A percentile compares a stretch with the other conserved stretches of the same genome.
Conservation (phyloP, 2,329 filamentous ascomycete genomes). For the Trichophyton rubrum region DNA sequence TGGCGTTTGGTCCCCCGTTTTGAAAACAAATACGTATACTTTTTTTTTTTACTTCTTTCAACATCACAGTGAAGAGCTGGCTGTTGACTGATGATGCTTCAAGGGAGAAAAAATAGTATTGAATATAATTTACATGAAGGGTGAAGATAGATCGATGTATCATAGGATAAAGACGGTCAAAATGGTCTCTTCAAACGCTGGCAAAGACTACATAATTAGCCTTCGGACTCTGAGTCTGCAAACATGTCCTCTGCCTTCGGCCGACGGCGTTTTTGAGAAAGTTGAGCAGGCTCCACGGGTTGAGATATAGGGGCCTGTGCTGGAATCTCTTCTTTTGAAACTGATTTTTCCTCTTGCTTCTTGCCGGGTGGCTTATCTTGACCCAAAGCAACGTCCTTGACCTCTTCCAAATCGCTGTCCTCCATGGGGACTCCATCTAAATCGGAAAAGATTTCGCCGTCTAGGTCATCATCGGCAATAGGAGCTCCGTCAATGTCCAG, state of each 20-base stretch:
- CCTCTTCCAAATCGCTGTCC: conserved; percentile 38
- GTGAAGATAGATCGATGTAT: background rate
- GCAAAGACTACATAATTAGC: background rate
- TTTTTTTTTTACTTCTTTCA: too few species aligned
- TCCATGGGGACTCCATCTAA: conserved; percentile 37
- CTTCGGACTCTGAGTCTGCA: conserved; percentile 56
- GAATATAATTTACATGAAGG: background rate
- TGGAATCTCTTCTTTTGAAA: conserved; percentile 14
- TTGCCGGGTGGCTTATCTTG: conserved; percentile 24
- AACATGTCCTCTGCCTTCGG: conserved; percentile 80
- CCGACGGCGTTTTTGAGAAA: conserved; percentile 42
- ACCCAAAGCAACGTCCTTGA: conserved; percentile 37
- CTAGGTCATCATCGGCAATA: conserved; percentile 26
- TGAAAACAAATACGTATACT: too few species aligned
- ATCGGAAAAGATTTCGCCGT: conserved; percentile 32
- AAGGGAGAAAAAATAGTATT: background rate
- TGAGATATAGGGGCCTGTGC: background rate
- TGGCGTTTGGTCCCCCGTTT: background rate
- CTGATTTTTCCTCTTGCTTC: conserved; percentile 15
- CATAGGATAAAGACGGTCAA: background rate
- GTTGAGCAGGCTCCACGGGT: conserved; percentile 20
- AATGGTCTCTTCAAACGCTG: background rate
- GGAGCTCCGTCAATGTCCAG: conserved; percentile 22
- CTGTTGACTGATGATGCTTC: background rate
- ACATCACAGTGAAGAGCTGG: background rate